phyloP scores from a whole-genome alignment of 192 early-diverging fungal genomes.

The Geranomyces michiganensis region DNA sequence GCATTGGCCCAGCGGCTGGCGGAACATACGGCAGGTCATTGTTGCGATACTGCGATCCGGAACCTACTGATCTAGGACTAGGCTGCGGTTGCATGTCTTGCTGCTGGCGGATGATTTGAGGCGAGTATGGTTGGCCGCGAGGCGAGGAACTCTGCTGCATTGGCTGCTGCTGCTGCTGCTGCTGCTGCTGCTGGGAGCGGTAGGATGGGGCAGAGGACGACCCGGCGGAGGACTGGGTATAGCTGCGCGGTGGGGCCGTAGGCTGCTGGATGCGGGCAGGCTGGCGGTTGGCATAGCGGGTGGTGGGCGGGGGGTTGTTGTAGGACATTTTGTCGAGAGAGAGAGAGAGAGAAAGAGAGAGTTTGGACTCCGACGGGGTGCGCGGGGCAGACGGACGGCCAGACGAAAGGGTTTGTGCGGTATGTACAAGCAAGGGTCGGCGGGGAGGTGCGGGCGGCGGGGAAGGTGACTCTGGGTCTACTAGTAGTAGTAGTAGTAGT shows the following conservation, averaged over 20 bases:
- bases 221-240: conserved; percentile 1
- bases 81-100: not conserved
- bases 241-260: conserved; percentile 4
- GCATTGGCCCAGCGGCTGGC: not conserved
- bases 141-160: not conserved
- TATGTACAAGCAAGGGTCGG: too few species aligned
- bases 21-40: not conserved
- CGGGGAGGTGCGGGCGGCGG: too few species aligned
- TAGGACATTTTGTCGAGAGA: conserved; percentile 14
- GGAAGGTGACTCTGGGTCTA: too few species aligned
- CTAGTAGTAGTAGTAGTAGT: too few species aligned
- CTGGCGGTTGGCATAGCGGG: conserved; percentile 2
- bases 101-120: not conserved
- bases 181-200: conserved; percentile 6
- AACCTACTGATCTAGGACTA: not conserved
- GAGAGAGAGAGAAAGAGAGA: too few species aligned
- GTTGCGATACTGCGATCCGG: not conserved
- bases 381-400: too few species aligned
- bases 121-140: not conserved
- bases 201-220: conserved; percentile 4
- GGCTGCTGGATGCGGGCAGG: conserved; percentile 11
- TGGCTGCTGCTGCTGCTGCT: not conserved
- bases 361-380: too few species aligned
- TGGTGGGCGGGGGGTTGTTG: not conserved
- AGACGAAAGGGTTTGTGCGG: too few species aligned